These are phyloP conservation scores for Xylariaceae sp. DNA, from an alignment of 2,329 filamentous ascomycete genomes.

Conservation along the genomic window DNA sequence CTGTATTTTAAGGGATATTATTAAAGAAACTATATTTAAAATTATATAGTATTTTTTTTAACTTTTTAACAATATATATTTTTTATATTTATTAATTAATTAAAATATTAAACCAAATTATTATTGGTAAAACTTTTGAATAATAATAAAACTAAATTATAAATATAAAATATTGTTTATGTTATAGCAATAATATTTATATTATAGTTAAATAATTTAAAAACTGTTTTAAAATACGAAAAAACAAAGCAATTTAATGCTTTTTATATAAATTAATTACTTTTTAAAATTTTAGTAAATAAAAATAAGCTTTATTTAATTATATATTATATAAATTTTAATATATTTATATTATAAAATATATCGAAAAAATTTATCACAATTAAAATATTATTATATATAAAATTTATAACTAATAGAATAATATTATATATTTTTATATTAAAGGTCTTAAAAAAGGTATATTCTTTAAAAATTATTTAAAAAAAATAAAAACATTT, in stretches of 20 bases:
- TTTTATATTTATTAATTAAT: background rate
- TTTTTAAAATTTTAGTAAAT: too few species aligned
- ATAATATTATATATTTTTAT: background rate
- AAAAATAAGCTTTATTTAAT: too few species aligned
- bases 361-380: background rate
- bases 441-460: too few species aligned
- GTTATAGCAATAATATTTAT: background rate
- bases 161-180: background rate
- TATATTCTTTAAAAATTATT: background rate
- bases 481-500: too few species aligned
- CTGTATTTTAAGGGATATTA: too few species aligned
- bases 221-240: too few species aligned
- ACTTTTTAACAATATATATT: background rate
- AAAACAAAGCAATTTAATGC: background rate
- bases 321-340: background rate
- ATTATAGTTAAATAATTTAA: background rate
- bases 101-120: background rate
- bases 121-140: background rate
- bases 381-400: background rate
- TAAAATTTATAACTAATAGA: too few species aligned
- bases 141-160: too few species aligned
- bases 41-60: too few species aligned
- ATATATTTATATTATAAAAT: background rate
- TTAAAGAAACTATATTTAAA: too few species aligned
- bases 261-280: background rate